Evolutionary conservation across 83 land plant species (phyloP).

Genomic region (Picea abies): DNA sequence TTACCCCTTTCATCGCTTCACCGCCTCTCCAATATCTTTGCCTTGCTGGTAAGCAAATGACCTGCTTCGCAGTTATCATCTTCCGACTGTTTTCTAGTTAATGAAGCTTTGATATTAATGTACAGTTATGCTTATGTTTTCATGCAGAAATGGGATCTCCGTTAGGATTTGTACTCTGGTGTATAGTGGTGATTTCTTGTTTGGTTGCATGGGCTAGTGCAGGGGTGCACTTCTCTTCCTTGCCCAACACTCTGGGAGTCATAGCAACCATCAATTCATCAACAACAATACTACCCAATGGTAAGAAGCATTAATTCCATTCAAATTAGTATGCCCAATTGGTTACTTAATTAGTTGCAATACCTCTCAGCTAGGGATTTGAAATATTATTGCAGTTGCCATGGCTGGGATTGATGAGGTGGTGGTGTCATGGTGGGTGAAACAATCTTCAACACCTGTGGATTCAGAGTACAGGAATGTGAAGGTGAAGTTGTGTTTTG

Average conservation of each 20-base stretch:
- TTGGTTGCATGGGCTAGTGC: constrained; percentile 20
- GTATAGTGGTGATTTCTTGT: not conserved
- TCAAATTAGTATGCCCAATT: too few species aligned
- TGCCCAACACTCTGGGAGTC: constrained; percentile 32
- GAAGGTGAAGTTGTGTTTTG: constrained; percentile 70
- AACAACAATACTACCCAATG: not conserved
- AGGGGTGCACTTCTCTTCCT: constrained; percentile 31
- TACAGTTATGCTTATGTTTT: too few species aligned
- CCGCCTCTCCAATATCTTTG: too few species aligned
- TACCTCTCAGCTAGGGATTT: too few species aligned
- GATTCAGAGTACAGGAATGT: constrained; percentile 54
- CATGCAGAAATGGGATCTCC: too few species aligned
- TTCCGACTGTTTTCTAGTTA: too few species aligned
- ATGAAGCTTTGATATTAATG: too few species aligned
- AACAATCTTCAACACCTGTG: not conserved
- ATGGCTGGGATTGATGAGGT: not conserved
- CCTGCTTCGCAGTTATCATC: too few species aligned
- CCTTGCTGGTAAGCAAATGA: too few species aligned
- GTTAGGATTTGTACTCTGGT: too few species aligned
- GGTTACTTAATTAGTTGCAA: too few species aligned
- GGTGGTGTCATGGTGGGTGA: constrained; percentile 1
- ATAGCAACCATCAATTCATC: constrained; percentile 27
- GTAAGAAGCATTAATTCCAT: not conserved
- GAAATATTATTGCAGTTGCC: not conserved
- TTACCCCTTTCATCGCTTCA: too few species aligned